A percentile compares a stretch with the other conserved stretches of the same genome.
Evolutionary conservation across 2,329 filamentous ascomycete species (phyloP).

Genomic region (Colletotrichum sp.): DNA sequence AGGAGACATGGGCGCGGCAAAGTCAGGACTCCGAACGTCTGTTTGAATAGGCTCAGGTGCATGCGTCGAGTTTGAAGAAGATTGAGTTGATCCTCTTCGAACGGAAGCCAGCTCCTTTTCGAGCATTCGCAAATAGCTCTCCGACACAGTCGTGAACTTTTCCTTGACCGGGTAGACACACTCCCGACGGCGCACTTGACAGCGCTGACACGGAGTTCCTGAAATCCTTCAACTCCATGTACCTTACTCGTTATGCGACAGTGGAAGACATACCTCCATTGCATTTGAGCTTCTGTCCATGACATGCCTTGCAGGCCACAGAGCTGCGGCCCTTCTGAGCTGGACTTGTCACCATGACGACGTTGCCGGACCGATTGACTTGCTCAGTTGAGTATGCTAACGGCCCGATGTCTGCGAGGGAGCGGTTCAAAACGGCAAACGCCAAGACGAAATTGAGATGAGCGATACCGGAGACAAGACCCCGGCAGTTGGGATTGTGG

Average conservation of each 20-base stretch:
- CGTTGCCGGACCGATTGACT: not conserved
- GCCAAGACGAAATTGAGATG: not conserved
- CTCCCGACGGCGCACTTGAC: not conserved
- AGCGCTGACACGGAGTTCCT: conserved; percentile 4
- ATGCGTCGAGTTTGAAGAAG: not conserved
- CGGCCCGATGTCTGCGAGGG: not conserved
- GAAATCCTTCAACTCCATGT: not conserved
- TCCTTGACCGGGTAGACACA: conserved; percentile 22
- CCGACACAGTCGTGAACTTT: conserved; percentile 3
- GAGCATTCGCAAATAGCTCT: conserved; percentile 20
- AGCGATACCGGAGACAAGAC: not conserved
- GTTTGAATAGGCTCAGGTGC: not conserved
- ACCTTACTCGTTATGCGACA: accelerated
- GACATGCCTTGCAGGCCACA: conserved; percentile 21
- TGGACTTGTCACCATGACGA: not conserved
- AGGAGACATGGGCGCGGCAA: not conserved
- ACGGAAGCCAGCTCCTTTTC: not conserved
- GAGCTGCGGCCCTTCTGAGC: conserved; percentile 12
- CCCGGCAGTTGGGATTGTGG: too few species aligned
- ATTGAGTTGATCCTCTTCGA: not conserved
- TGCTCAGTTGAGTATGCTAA: not conserved
- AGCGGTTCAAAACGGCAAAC: not conserved
- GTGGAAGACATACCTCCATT: conserved; percentile 16
- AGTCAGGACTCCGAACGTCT: not conserved
- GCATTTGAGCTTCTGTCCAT: conserved; percentile 23